Evolutionary conservation across 163 green algal species (phyloP).

Genomic region (Chloromonas sp.): DNA sequence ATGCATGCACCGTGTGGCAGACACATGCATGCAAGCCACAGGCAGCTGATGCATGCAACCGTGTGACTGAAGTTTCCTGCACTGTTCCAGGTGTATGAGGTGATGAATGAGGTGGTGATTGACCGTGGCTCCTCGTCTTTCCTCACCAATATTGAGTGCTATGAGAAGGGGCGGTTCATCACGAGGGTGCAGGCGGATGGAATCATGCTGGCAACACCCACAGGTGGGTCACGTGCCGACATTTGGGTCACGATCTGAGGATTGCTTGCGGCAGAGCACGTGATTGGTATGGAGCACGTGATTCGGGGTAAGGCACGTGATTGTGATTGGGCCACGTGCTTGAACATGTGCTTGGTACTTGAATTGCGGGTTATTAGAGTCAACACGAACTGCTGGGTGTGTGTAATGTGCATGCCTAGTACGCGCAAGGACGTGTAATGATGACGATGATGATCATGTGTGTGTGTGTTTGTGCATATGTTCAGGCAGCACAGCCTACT

Average conservation of each 20-base stretch:
- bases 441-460: not conserved
- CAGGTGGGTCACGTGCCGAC: slow-evolving; percentile 34
- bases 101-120: slow-evolving; percentile 83
- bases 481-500: slow-evolving; percentile 81
- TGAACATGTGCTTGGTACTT: too few species aligned
- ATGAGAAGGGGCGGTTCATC: slow-evolving; percentile 64
- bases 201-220: slow-evolving; percentile 73
- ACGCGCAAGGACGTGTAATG: too few species aligned
- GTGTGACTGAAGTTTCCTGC: too few species aligned
- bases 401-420: not conserved
- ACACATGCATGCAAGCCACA: too few species aligned
- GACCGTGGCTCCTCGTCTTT: slow-evolving; percentile 74
- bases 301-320: too few species aligned
- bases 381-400: not conserved
- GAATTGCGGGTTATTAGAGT: too few species aligned
- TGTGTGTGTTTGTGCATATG: not conserved
- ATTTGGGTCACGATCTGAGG: too few species aligned
- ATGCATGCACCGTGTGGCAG: too few species aligned
- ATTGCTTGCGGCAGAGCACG: too few species aligned
- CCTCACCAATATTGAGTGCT: slow-evolving; percentile 84
- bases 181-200: slow-evolving; percentile 74
- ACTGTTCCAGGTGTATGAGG: slow-evolving; percentile 33
- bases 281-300: too few species aligned
- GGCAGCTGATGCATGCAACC: too few species aligned
- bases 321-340: too few species aligned